These are phyloP conservation scores for Bondarzewia mesenterica DNA, from an alignment of 1,284 basidiomycete species.

Conservation along the genomic window DNA sequence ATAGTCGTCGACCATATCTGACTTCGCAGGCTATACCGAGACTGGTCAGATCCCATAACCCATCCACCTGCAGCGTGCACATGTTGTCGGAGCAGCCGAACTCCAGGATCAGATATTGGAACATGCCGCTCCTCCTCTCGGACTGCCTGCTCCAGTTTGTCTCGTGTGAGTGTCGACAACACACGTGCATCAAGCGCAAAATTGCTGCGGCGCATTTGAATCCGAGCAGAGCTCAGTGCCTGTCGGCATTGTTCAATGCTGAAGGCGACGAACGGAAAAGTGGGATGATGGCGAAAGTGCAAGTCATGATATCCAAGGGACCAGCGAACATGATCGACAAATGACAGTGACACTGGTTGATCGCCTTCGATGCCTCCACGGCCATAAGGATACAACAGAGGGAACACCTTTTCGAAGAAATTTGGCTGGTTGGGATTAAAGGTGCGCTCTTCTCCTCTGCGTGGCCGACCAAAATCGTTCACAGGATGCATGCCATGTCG, in stretches of 20 bases:
- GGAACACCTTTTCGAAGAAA: conserved; percentile 24
- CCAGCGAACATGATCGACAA: conserved; percentile 27
- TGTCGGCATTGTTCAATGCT: conserved; percentile 23
- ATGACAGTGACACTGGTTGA: conserved; percentile 16
- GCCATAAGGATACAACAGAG: conserved; percentile 32
- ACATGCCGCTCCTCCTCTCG: conserved; percentile 10
- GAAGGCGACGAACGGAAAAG: conserved; percentile 28
- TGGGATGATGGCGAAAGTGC: conserved; percentile 22
- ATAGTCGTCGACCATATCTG: conserved; percentile 13
- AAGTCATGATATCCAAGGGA: conserved; percentile 25
- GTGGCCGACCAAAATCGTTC: background rate
- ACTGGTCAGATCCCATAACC: conserved; percentile 9
- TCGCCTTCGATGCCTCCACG: conserved; percentile 26
- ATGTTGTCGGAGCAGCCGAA: conserved; percentile 7
- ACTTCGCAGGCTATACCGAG: conserved; percentile 5
- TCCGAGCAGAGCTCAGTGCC: conserved; percentile 8
- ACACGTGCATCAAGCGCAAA: conserved; percentile 9
- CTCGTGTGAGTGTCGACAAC: conserved; percentile 8
- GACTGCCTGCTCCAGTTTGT: conserved; percentile 9
- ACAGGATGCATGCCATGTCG: conserved; percentile 14
- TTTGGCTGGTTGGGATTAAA: conserved; percentile 24
- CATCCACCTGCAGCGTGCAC: conserved; percentile 10
- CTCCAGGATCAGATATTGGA: conserved; percentile 10
- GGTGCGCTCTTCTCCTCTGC: conserved; percentile 3
- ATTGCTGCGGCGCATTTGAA: conserved; percentile 10